Evolutionary conservation across 306 rosid genomes (phyloP), one percentile per base, ranked within the genome.

Genomic region (Abrus pulchellus): DNA sequence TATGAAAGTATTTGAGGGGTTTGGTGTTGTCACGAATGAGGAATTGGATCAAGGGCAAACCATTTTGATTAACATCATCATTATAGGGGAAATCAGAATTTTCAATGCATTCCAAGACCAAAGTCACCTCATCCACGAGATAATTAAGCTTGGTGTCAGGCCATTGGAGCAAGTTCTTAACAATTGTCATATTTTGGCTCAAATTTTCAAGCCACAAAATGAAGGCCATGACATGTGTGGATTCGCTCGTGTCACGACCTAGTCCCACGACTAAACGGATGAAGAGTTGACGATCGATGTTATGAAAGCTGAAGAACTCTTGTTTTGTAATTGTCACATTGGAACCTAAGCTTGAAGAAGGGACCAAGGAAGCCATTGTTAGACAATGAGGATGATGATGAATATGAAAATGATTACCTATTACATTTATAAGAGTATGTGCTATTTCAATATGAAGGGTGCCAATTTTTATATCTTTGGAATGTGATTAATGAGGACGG

Each of bases 181-280:
- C 57, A 14, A 82, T 11, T 45, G 59, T 72, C 13, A 27, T 63
- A 30, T 86, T 75, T 2, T 52, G 57, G 3, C 62, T 72, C 0
- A 14, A 34, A 0, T 65, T 78, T 36, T 94, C 98, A 0, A 90
- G 74, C 95, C 97, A 94, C 63, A 94, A 33, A 83, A 93, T 75
- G 13, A 94, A 77, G 2, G 89, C 90, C 92, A 92, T 88, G 14
- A 92, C 78, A 1, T 82, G 87, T 0, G 79, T 73, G 1, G 92
- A 84, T 63, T 83, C 82, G 0, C 84, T 65, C 0, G 89, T 77
- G n/a, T 90, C 92, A 0, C 88, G 93, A 1, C 83, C 48, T 0
- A 92, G 83, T 8, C 6, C 13, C n/a, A 77, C 76, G 7, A 90
- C 81, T 65, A 94, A 11, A 3, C 91, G 87, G 29, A 13, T 36